Percentiles rank a stretch among this genome's conserved stretches.
Evolutionary conservation across 305 asterid genomes (phyloP).

Genomic region (Rubia peregrina): DNA sequence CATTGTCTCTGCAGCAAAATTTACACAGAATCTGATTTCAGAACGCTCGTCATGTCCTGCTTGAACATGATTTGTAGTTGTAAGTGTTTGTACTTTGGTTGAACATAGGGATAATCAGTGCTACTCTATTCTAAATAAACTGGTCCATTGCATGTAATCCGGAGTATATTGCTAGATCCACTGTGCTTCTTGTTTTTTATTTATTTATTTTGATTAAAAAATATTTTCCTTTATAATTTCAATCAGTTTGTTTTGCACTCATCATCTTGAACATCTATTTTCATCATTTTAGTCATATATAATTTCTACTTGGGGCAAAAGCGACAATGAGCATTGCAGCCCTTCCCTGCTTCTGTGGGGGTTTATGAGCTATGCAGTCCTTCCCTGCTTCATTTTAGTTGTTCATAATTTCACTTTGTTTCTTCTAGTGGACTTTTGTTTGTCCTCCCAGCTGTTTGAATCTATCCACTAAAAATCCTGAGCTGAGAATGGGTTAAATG

Average conservation of each 20-base stretch:
- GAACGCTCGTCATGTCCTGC: not conserved
- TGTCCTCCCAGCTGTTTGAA: not conserved
- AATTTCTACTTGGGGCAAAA: not conserved
- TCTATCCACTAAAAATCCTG: not conserved
- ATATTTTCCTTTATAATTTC: not conserved
- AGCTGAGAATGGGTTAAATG: not conserved
- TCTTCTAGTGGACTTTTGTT: not conserved
- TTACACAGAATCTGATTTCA: not conserved
- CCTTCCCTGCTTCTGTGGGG: not conserved
- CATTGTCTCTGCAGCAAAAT: not conserved
- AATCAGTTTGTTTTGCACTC: not conserved
- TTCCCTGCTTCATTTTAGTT: not conserved
- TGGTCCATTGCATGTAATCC: not conserved
- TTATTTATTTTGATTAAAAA: not conserved
- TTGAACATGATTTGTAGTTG: not conserved
- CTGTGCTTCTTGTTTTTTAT: not conserved
- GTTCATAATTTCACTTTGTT: not conserved
- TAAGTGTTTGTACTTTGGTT: not conserved
- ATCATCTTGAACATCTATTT: not conserved
- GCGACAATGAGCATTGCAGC: not conserved
- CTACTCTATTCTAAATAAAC: not conserved
- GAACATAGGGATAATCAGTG: not conserved
- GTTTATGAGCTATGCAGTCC: not conserved
- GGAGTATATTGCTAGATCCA: not conserved
- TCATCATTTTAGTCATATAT: not conserved